Evolutionary conservation across 2,329 filamentous ascomycete species (phyloP).

Genomic region (Trichoderma semiorbis): DNA sequence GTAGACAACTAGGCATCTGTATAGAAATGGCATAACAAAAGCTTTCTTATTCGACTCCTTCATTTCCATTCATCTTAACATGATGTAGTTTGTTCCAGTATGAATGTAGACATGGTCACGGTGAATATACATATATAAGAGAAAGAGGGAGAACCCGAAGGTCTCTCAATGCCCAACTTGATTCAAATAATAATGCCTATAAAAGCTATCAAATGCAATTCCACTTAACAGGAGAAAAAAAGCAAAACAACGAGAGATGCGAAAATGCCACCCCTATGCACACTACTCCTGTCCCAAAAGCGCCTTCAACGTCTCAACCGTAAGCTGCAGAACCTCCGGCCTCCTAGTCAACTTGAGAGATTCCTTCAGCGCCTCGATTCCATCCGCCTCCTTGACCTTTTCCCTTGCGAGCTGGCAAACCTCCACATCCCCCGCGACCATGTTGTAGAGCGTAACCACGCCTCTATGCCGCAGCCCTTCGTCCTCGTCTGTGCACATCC

Average conservation of each 20-base stretch:
- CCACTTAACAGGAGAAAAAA: not conserved
- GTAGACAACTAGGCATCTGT: constrained; percentile 36
- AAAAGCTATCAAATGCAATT: not conserved
- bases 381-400: constrained; percentile 59
- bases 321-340: constrained; percentile 66
- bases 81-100: not conserved
- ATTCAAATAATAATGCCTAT: not conserved
- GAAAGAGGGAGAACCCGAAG: not conserved
- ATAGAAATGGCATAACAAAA: not conserved
- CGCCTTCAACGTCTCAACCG: constrained; percentile 69
- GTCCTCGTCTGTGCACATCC: constrained; percentile 69
- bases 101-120: not conserved
- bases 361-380: constrained; percentile 64
- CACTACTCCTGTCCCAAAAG: constrained; percentile 46
- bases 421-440: constrained; percentile 64
- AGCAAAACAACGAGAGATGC: not conserved
- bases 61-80: not conserved
- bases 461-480: constrained; percentile 70
- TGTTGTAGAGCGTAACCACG: constrained; percentile 69
- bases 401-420: constrained; percentile 58
- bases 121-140: not conserved
- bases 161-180: not conserved
- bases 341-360: constrained; percentile 66
- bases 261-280: not conserved
- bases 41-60: not conserved